phyloP scores from a whole-genome alignment of 768 basidiomycete species.

The Lactifluus hygrophoroides region DNA sequence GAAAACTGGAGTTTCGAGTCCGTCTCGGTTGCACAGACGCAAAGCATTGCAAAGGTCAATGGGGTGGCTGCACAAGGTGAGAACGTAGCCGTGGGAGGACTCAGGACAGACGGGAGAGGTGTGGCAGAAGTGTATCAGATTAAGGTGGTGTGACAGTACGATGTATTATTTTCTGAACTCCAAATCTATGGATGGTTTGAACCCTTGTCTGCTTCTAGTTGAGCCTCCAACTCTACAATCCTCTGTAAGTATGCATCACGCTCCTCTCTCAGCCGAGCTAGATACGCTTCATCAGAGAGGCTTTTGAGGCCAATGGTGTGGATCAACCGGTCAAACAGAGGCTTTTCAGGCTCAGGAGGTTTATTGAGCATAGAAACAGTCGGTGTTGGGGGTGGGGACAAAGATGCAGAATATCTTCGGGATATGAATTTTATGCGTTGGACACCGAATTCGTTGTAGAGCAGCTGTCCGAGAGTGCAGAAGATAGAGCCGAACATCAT shows the following conservation, averaged over 20 bases:
- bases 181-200: slow-evolving; percentile 22
- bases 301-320: slow-evolving; percentile 41
- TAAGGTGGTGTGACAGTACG: background rate
- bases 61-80: slow-evolving; percentile 41
- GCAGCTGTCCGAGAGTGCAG: slow-evolving; percentile 56
- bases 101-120: slow-evolving; percentile 49
- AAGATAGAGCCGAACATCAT: slow-evolving; percentile 48
- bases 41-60: slow-evolving; percentile 55
- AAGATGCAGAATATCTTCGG: slow-evolving; percentile 21
- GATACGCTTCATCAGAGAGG: slow-evolving; percentile 67
- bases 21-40: slow-evolving; percentile 37
- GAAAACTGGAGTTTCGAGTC: slow-evolving; percentile 35
- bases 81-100: slow-evolving; percentile 52
- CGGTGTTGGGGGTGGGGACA: background rate
- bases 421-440: slow-evolving; percentile 51
- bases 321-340: slow-evolving; percentile 36
- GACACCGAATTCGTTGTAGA: slow-evolving; percentile 60
- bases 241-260: slow-evolving; percentile 45
- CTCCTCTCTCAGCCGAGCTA: slow-evolving; percentile 47
- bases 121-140: slow-evolving; percentile 29
- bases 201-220: slow-evolving; percentile 30
- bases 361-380: background rate
- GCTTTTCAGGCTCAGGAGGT: slow-evolving; percentile 8
- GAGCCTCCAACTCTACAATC: slow-evolving; percentile 49
- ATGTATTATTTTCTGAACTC: background rate